phyloP scores from a whole-genome alignment of 2,329 filamentous ascomycete genomes.

The Alternaria rosae region DNA sequence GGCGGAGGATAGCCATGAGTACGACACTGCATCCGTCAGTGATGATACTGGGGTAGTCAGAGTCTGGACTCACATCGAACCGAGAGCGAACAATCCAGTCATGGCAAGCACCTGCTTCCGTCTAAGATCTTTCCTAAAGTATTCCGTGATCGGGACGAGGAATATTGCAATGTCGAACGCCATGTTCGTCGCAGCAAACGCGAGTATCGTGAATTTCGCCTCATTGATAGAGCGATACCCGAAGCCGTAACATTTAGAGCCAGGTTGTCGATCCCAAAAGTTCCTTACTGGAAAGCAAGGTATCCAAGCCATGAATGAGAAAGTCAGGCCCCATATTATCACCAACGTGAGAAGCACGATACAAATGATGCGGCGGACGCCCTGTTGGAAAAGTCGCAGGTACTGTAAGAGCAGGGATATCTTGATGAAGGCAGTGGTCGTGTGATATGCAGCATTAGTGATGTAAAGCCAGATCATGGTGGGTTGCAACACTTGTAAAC shows the following conservation, averaged over 20 bases:
- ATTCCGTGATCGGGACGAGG: conserved; percentile 36
- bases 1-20: conserved; percentile 38
- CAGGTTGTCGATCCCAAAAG: conserved; percentile 23
- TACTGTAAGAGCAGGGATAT: conserved; percentile 47
- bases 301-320: conserved; percentile 42
- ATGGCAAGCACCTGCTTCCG: conserved; percentile 37
- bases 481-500: conserved; percentile 14
- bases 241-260: conserved; percentile 37
- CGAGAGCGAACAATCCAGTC: conserved; percentile 35
- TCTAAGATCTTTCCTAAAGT: conserved; percentile 29
- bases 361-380: conserved; percentile 23
- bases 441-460: conserved; percentile 36
- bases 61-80: conserved; percentile 28
- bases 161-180: conserved; percentile 40
- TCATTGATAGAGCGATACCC: conserved; percentile 21
- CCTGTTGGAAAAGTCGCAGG: conserved; percentile 39
- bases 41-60: neutral
- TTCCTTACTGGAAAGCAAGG: conserved; percentile 37
- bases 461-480: conserved; percentile 37
- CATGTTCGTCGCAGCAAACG: conserved; percentile 42
- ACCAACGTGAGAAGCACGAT: conserved; percentile 25
- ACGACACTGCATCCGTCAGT: conserved; percentile 31
- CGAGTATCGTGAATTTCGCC: conserved; percentile 28
- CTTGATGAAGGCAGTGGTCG: conserved; percentile 42
- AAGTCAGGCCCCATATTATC: conserved; percentile 36